Conservation (phyloP, 129 eudicot species). For the Helianthus annuus region HanXRQr2.0-SUNRISE NC_035446.2:167951871-167952370, state of each 20-base stretch:
- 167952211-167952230: neutral
- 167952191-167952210: neutral
- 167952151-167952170: neutral
- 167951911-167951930: too few species aligned
- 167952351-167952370: conserved; percentile 10
- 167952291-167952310: neutral
- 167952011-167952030: neutral
- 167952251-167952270: conserved; percentile 2
- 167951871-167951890: too few species aligned
- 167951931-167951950: too few species aligned
- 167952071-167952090: neutral
- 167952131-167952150: neutral
- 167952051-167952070: neutral
- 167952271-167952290: neutral
- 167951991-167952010: too few species aligned
- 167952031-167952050: neutral
- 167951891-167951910: too few species aligned
- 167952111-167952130: neutral
- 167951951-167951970: too few species aligned
- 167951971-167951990: too few species aligned
- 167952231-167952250: conserved; percentile 31
- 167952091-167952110: neutral
- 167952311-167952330: conserved; percentile 15
- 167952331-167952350: neutral
- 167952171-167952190: conserved; percentile 4